phyloP scores from a whole-genome alignment of 2,329 filamentous ascomycete genomes.

The Escovopsis sp. region DNA sequence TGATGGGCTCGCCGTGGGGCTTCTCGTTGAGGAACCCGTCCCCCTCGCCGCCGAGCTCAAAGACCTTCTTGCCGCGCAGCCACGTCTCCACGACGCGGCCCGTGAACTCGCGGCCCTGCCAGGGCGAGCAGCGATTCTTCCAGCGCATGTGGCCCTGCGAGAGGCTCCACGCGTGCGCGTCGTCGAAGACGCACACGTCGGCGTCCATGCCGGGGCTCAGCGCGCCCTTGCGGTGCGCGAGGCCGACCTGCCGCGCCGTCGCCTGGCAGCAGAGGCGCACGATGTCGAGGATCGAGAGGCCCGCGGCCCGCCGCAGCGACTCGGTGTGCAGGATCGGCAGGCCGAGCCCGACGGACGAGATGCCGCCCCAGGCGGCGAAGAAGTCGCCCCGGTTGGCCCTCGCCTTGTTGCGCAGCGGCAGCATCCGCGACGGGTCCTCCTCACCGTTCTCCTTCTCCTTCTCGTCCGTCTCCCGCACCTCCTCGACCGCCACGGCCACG shows the following conservation, averaged over 20 bases:
- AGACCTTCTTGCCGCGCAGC: constrained; percentile 65
- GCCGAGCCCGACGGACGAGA: constrained; percentile 84
- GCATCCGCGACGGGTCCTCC: too few relatives aligned
- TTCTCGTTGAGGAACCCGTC: constrained; percentile 33
- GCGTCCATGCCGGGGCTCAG: constrained; percentile 68
- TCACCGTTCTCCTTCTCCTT: too few relatives aligned
- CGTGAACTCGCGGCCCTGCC: constrained; percentile 64
- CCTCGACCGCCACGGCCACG: too few relatives aligned
- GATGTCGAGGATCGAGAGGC: constrained; percentile 54
- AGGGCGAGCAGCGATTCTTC: constrained; percentile 83
- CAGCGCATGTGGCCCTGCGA: constrained; percentile 73
- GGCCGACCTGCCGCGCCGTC: constrained; percentile 76
- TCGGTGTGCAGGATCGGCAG: constrained; percentile 82
- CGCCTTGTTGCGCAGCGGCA: too few relatives aligned
- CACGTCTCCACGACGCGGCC: constrained; percentile 78
- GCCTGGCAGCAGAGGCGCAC: constrained; percentile 75
- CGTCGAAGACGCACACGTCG: constrained; percentile 85
- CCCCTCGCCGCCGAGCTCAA: constrained; percentile 42
- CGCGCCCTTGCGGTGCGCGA: constrained; percentile 66
- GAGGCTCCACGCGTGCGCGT: constrained; percentile 62
- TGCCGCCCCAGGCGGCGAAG: constrained; percentile 92
- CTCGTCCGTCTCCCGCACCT: too few relatives aligned
- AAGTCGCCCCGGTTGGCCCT: constrained; percentile 55
- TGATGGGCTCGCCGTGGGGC: constrained; percentile 41
- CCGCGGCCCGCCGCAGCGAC: constrained; percentile 43